Base-by-base conservation (phyloP, 108 stramenopile species). In the Craspedostauros australis region DNA sequence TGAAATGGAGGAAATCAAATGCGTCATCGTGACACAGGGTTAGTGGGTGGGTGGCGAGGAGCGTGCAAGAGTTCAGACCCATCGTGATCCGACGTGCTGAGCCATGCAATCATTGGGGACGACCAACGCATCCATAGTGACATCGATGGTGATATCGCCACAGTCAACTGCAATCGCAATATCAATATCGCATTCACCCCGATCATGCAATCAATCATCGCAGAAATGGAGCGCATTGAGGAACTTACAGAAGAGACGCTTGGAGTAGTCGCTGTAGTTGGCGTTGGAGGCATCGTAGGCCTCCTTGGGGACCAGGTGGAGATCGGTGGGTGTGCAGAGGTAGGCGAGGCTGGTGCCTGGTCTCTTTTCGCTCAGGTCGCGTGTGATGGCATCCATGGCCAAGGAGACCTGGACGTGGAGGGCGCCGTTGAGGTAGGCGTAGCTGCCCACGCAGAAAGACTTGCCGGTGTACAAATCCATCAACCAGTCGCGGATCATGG, bases 311-410 rank as follows among this genome's bases (percentile, higher is more conserved):
- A 95, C 80, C 15, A 95, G 72, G 73, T 98, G 95, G 70, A 91
- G 73, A 71, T 98, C 97, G 27, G 97, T 98, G 2, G 97, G 97
- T n/a, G 97, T 98, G 66, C 95, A 96, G 7, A 98, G 88, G 67
- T 95, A 98, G 11, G 93, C 95, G 39, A 95, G 88, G 52, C 82
- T 84, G n/a, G 90, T 81, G 38, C 69, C 62, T 64, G 67, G 54
- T 31, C 88, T 76, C 60, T 82, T 85, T 29, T 86, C 87, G 49
- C 76, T 85, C 50, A 93, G 63, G 46, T 85, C 87, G 25, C 67
- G 79, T 60, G 77, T 84, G 50, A 88, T 88, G 33, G 92, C 86
- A 72, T 98, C 97, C 90, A 93, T 94, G 47, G 95, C 95, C 46
- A 98, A 70, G 5, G 94, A 93, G 4, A 98, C 86, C 65, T 96